Percentiles rank a stretch among this genome's conserved stretches.
Conservation (phyloP, 192 early-diverging fungal genomes). For the Coemansia sp. region DNA sequence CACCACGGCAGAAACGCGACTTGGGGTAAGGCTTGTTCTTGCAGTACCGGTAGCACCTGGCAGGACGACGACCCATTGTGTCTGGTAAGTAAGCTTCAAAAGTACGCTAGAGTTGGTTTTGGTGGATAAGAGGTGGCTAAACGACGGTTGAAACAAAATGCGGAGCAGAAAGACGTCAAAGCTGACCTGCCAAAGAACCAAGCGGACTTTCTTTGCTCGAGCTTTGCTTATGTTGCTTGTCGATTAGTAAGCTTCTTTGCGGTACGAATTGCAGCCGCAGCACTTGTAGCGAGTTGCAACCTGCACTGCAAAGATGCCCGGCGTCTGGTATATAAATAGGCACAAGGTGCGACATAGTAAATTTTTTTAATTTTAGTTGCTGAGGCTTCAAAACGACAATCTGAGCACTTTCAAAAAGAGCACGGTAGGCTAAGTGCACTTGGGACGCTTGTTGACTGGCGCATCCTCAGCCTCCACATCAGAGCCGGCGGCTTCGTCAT, state of each 20-base stretch:
- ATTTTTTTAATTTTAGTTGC: background rate
- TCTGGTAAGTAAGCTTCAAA: slow-evolving; percentile 3
- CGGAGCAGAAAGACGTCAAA: background rate
- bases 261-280: background rate
- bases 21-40: slow-evolving; percentile 99
- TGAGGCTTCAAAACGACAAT: background rate
- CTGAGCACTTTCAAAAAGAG: background rate
- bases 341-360: too few species aligned
- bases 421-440: slow-evolving; percentile 13
- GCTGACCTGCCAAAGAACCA: background rate
- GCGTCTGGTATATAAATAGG: too few species aligned
- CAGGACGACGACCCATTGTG: slow-evolving; percentile 98
- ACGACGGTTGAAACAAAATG: background rate
- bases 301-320: too few species aligned
- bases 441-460: slow-evolving; percentile 39
- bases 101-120: background rate
- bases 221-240: too few species aligned
- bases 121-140: background rate
- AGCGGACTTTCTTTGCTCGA: background rate
- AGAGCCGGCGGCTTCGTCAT: slow-evolving; percentile 16
- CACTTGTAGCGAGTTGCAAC: too few species aligned
- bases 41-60: slow-evolving; percentile 98
- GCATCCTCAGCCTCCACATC: slow-evolving; percentile 47
- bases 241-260: background rate
- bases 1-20: slow-evolving; percentile 95